phyloP scores from a whole-genome alignment of 106 monocot species.

The Agapanthus africanus region DNA sequence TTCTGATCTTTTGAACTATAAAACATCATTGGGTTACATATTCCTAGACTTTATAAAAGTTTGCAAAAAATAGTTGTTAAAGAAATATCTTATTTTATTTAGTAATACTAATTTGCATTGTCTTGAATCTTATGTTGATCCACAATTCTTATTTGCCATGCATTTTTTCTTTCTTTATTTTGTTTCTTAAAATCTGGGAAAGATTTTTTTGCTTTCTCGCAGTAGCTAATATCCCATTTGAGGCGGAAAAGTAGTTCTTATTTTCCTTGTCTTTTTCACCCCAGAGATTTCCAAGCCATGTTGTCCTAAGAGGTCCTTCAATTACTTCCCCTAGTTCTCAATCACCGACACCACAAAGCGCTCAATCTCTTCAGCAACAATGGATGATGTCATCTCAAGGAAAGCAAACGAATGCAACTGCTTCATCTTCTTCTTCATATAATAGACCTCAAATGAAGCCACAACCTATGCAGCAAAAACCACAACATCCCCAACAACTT shows the following conservation, averaged over 20 bases:
- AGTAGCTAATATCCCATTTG: neutral
- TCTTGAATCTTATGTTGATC: neutral
- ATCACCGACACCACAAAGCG: neutral
- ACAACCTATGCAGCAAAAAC: conserved; percentile 11
- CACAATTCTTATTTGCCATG: neutral
- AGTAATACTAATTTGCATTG: neutral
- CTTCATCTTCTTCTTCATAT: conserved; percentile 3
- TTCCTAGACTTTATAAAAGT: neutral
- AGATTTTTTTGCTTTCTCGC: neutral
- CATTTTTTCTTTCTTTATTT: too few species aligned
- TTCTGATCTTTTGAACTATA: neutral
- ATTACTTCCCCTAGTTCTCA: neutral
- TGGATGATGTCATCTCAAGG: neutral
- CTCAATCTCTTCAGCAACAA: conserved; percentile 15
- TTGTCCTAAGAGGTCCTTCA: neutral
- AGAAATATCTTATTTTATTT: neutral
- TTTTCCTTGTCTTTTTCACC: neutral
- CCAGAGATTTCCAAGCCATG: conserved; percentile 8
- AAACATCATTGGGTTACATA: neutral
- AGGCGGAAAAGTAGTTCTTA: neutral
- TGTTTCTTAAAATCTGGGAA: too few species aligned
- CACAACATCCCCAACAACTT: conserved; percentile 7
- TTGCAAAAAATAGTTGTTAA: neutral
- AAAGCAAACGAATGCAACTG: conserved; percentile 7
- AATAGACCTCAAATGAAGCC: conserved; percentile 7